A percentile compares a stretch with the other conserved stretches of the same genome.
These are phyloP conservation scores for Leptodontidium sp. DNA, from an alignment of 2,329 filamentous ascomycete genomes.

Conservation along the genomic window DNA sequence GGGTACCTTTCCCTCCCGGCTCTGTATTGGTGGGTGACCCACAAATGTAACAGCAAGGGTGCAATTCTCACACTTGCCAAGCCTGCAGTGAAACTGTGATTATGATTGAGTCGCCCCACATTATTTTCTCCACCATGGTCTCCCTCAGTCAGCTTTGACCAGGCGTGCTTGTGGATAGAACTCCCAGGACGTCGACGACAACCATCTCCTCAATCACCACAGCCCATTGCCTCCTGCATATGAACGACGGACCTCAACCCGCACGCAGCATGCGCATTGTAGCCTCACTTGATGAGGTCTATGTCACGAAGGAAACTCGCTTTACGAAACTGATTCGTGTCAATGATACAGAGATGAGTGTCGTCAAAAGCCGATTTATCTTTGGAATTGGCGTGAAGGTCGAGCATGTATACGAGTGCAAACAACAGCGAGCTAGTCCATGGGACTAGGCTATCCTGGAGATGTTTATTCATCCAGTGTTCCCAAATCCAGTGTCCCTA, in stretches of 20 bases:
- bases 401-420: background rate
- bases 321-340: background rate
- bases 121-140: conserved; percentile 6
- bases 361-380: too few relatives aligned
- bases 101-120: conserved; percentile 6
- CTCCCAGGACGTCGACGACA: background rate
- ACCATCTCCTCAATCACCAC: background rate
- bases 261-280: too few relatives aligned
- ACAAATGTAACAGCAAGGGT: conserved; percentile 3
- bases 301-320: background rate
- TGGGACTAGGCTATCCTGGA: background rate
- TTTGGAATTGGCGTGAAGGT: background rate
- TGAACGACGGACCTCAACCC: too few relatives aligned
- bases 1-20: conserved; percentile 5
- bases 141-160: background rate
- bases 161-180: background rate
- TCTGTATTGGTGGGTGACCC: background rate
- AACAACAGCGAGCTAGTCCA: too few relatives aligned
- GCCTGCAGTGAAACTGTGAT: background rate
- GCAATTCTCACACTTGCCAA: conserved; percentile 1
- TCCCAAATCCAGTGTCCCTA: too few relatives aligned
- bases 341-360: too few relatives aligned
- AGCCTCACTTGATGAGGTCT: too few relatives aligned
- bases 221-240: background rate
- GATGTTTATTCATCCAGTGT: conserved; percentile 4